Conservation (phyloP, 108 stramenopile species). For the Chaetoceros tenuissimus region DNA sequence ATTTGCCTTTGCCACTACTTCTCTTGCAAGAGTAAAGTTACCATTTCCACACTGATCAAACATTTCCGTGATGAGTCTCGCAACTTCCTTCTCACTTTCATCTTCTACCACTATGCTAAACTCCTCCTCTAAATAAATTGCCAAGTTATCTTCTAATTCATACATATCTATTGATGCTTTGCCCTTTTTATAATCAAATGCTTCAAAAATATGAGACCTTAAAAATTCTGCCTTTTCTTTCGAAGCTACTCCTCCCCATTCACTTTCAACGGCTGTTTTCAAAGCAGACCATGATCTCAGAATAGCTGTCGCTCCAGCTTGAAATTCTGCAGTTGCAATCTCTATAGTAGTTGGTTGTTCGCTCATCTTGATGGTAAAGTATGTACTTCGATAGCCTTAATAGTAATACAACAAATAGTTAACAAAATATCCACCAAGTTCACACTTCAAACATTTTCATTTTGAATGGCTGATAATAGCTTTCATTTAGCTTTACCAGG, state of each 20-base stretch:
- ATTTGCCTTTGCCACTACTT: constrained; percentile 34
- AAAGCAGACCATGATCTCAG: constrained; percentile 80
- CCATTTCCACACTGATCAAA: constrained; percentile 60
- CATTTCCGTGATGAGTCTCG: constrained; percentile 59
- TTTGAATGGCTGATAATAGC: no score
- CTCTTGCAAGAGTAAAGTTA: constrained; percentile 41
- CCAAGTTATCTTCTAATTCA: constrained; percentile 70
- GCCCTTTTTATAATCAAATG: constrained; percentile 37
- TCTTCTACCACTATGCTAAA: constrained; percentile 80
- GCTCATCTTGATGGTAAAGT: no score
- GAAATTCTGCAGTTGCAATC: constrained; percentile 36
- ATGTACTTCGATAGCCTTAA: no score
- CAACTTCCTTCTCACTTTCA: constrained; percentile 59
- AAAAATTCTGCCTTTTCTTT: constrained; percentile 60
- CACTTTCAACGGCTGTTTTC: constrained; percentile 60
- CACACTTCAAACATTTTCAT: no score
- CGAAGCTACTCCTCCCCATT: constrained; percentile 70
- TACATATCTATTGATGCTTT: constrained; percentile 28
- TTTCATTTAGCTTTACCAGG: no score
- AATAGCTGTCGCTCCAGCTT: constrained; percentile 76
- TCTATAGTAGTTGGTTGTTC: background rate
- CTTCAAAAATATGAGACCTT: constrained; percentile 40
- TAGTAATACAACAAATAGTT: no score
- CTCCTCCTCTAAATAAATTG: constrained; percentile 80
- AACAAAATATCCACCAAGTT: no score